A percentile compares a stretch with the other conserved stretches of the same genome.
phyloP scores from a whole-genome alignment of 164 flowering plant species.

The Tetrastigma voinierianum region DNA sequence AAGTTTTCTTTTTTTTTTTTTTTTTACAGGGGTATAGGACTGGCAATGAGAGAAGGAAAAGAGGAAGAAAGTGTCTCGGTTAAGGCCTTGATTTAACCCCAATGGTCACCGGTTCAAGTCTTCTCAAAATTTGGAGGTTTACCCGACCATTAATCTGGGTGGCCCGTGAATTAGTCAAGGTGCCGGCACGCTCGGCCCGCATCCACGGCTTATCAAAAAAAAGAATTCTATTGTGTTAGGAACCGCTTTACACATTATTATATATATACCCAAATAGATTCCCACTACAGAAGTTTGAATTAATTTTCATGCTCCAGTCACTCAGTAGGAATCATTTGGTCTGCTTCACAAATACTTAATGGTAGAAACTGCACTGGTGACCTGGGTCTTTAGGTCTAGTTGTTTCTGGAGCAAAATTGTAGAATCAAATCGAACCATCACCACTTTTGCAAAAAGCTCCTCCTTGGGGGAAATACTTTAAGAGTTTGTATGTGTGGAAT shows the following conservation, averaged over 20 bases:
- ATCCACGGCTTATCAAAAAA: too few species aligned
- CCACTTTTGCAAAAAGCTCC: conserved; percentile 59
- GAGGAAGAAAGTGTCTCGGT: too few species aligned
- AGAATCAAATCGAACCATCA: conserved; percentile 79
- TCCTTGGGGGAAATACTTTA: conserved; percentile 49
- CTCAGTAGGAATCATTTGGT: conserved; percentile 62
- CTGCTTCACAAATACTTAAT: conserved; percentile 63
- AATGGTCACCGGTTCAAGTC: too few species aligned
- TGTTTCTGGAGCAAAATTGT: conserved; percentile 34
- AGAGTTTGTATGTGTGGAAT: conserved; percentile 61
- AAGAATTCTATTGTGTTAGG: too few species aligned
- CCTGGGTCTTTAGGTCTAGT: conserved; percentile 10
- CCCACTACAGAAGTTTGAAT: conserved; percentile 22
- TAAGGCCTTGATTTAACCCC: too few species aligned
- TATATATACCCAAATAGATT: conserved; percentile 68
- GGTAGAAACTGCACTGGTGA: conserved; percentile 39
- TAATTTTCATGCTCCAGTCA: conserved; percentile 39
- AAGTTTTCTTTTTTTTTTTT: too few species aligned
- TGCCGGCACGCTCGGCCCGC: too few species aligned
- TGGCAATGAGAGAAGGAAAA: too few species aligned
- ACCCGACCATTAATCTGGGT: too few species aligned
- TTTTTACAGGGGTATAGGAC: too few species aligned
- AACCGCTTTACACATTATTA: background rate
- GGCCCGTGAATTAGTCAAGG: too few species aligned
- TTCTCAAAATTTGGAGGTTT: too few species aligned